Evolutionary conservation across 805 yeast genomes (phyloP), one percentile per base, ranked within the genome.

Genomic region (Ogataea siamensis): DNA sequence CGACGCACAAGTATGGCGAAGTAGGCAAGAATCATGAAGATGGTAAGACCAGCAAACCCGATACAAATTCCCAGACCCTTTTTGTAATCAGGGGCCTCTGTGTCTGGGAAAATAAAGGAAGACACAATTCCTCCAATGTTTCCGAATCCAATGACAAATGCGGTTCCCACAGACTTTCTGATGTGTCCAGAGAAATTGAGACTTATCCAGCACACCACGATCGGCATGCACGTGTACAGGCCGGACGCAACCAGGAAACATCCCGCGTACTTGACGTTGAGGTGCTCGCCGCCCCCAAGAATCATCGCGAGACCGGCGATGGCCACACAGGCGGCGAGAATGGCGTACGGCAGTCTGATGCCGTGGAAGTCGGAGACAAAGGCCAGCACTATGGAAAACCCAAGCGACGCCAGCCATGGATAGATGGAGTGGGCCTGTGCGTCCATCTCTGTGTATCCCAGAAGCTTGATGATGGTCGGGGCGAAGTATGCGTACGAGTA

Each of bases 371-470:
- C 95, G 0, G 93, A 81, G 40, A 70, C 45, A 42, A 68, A 64
- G 0, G 95, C 91, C n/a, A 73, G 46, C 4, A 75, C 51, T 62
- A 81, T 78, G 29, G 81, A 74, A 22, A 74, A 64, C 5, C 82
- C 87, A 54, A 87, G 83, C 0, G 95, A 85, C 19, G 72, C 64
- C 28, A 85, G 68, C 89, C 94, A 87, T 14, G 95, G 94, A 49
- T 87, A 88, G 33, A 87, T 85, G 0, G 95, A 83, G 63, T 80
- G 81, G 39, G 82, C 74, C 60, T 87, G 87, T 7, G 94, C 91
- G 39, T 74, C 67, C 51, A 78, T 82, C 3, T 86, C 80, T 2
- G 86, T 71, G 66, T 80, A 71, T 14, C 83, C 82, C 64, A 82
- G 66, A 27, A 72, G 60, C 36, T 65, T 66, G 54, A 82, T 78